Base-by-base conservation (phyloP, 305 asterid genomes). In the Fraxinus latifolia region DNA sequence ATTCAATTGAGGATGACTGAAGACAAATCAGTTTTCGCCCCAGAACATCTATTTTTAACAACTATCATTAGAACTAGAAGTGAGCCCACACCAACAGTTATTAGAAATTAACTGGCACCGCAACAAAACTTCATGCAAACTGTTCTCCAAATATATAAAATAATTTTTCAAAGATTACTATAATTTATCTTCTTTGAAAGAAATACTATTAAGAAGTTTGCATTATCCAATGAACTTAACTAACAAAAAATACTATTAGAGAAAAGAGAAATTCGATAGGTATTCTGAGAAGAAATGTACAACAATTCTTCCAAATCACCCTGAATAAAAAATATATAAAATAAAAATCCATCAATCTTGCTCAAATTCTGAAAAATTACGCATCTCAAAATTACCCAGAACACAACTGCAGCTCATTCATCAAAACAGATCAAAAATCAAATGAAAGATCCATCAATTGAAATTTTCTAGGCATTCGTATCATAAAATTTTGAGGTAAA, bases 221-320 rank as follows among this genome's bases (percentile, higher is more conserved):
- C 21, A 19, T 1, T 19, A 58, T 19, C 27, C 25, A 58, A 58
- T 58, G 27, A 7, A 58, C 68, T 19, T n/a, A 1, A 58, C 68
- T n/a, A 58, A 58, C 68, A 58, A 58, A 58, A 5, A 11, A 58
- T 58, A 1, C 68, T 58, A 44, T 33, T 60, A 70, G 31, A 39
- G 31, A 47, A 15, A 39, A 5, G 39, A 7, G 34, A 19, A 78
- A 80, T 50, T 77, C 82, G 21, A 81, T 83, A 53, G 68, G 67
- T 79, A 79, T 39, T 74, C 78, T 55, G 36, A 31, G 60, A 74
- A 77, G 37, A 81, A 78, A 53, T 78, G 37, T 17, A 74, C 8
- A 77, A 65, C 23, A 76, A 75, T 33, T 81, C 79, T 21, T 70
- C 70, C 44, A 2, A 77, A 80, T 77, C 7, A 55, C 83, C 67